Evolutionary conservation across 331 rosid species (phyloP).

Genomic region (Quercus phellos): DNA sequence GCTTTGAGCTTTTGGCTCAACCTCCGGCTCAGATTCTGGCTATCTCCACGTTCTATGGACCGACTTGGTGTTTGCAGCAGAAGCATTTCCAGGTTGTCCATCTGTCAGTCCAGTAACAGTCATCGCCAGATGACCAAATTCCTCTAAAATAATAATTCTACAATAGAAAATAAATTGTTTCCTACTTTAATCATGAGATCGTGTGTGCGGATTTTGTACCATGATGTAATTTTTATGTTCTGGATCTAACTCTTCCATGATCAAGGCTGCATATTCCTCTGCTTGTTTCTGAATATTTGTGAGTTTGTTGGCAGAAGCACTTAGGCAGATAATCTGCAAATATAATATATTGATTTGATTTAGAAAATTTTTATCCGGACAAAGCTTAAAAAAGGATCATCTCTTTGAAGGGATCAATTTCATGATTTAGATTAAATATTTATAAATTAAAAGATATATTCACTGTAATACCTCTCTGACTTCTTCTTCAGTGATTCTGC

Average conservation of each 20-base stretch:
- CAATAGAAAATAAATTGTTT: neutral
- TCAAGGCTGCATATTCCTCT: constrained; percentile 67
- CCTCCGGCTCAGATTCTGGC: constrained; percentile 38
- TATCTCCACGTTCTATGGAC: constrained; percentile 33
- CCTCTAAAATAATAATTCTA: constrained; percentile 1
- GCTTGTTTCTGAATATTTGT: constrained; percentile 68
- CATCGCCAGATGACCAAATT: constrained; percentile 1
- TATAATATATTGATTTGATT: constrained; percentile 2
- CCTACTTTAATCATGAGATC: neutral
- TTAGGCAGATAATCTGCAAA: constrained; percentile 57
- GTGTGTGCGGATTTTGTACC: constrained; percentile 34
- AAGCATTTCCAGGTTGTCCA: constrained; percentile 50
- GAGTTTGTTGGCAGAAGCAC: constrained; percentile 73
- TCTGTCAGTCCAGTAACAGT: constrained; percentile 28
- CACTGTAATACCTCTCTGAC: constrained; percentile 45
- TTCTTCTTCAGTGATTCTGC: constrained; percentile 58
- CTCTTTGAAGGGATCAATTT: no score
- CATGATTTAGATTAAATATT: no score
- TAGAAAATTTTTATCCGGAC: neutral
- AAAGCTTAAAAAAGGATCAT: neutral
- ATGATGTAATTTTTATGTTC: constrained; percentile 53
- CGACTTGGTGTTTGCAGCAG: constrained; percentile 39
- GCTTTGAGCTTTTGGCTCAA: constrained; percentile 59
- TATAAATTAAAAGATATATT: no score
- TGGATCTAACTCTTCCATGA: constrained; percentile 89